Evolutionary conservation across 2,329 filamentous ascomycete genomes (phyloP).

Genomic region (Sporothrix phasma): DNA sequence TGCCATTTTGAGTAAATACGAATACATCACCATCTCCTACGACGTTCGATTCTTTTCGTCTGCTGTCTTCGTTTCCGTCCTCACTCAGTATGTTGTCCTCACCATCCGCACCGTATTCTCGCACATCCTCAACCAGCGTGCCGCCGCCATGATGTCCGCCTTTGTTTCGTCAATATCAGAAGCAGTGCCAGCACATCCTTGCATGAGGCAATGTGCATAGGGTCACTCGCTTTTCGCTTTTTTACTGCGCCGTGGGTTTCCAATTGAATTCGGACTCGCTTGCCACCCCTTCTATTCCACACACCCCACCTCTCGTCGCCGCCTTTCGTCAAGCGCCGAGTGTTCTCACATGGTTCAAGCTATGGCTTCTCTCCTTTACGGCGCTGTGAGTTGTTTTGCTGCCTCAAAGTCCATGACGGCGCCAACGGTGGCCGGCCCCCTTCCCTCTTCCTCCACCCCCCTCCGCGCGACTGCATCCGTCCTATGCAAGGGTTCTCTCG

Average conservation of each 20-base stretch:
- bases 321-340: neutral
- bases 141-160: neutral
- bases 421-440: slow-evolving; percentile 17
- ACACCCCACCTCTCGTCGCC: neutral
- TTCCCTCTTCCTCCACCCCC: neutral
- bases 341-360: neutral
- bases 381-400: slow-evolving; percentile 7
- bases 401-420: slow-evolving; percentile 17
- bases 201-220: slow-evolving; percentile 41
- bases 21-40: no score
- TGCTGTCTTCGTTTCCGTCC: neutral
- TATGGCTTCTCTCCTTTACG: no score
- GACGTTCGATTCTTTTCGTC: no score
- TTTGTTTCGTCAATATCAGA: slow-evolving; percentile 36
- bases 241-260: slow-evolving; percentile 19
- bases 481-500: slow-evolving; percentile 27
- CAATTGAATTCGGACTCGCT: slow-evolving; percentile 3
- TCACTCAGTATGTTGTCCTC: neutral
- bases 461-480: neutral
- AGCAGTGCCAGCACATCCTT: slow-evolving; percentile 65
- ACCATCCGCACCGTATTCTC: neutral
- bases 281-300: neutral
- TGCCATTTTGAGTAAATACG: no score
- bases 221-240: slow-evolving; percentile 8
- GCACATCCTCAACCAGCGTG: neutral